Evolutionary conservation across 2,329 filamentous ascomycete genomes (phyloP).

Genomic region (Sporothrix sp.): DNA sequence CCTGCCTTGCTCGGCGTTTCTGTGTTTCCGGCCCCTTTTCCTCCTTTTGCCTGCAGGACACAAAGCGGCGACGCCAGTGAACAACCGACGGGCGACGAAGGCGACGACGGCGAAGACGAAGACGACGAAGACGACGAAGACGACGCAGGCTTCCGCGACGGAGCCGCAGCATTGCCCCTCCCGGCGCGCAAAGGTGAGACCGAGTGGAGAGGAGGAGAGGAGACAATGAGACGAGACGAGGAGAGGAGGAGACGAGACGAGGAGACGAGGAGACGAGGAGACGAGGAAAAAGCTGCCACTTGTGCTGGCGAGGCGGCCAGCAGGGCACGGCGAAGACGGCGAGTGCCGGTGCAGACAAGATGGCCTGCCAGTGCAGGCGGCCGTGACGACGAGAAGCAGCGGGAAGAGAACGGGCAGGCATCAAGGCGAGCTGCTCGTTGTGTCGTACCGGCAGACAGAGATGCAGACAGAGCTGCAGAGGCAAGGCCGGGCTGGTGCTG

Average conservation of each 20-base stretch:
- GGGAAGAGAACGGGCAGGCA: too few relatives aligned
- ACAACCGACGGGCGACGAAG: not conserved
- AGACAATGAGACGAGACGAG: too few relatives aligned
- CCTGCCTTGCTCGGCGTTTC: not conserved
- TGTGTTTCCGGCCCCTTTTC: not conserved
- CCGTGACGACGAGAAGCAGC: too few relatives aligned
- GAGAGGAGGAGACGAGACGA: too few relatives aligned
- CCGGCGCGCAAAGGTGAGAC: slow-evolving; percentile 2
- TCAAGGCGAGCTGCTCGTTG: too few relatives aligned
- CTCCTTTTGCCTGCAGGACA: not conserved
- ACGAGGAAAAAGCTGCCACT: too few relatives aligned
- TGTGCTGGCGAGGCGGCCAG: too few relatives aligned
- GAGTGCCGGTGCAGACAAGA: too few relatives aligned
- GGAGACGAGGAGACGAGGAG: too few relatives aligned
- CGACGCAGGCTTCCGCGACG: not conserved
- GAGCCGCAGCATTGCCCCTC: not conserved
- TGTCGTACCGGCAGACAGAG: too few relatives aligned
- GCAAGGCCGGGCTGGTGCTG: not conserved
- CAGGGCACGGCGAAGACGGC: not conserved
- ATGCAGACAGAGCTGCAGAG: not conserved
- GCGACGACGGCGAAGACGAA: not conserved
- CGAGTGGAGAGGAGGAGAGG: too few relatives aligned
- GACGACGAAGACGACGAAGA: not conserved
- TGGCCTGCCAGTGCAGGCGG: too few relatives aligned
- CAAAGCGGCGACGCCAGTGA: not conserved